phyloP scores from a whole-genome alignment of 2,329 filamentous ascomycete genomes.

The Beauveria brongniartii region DNA sequence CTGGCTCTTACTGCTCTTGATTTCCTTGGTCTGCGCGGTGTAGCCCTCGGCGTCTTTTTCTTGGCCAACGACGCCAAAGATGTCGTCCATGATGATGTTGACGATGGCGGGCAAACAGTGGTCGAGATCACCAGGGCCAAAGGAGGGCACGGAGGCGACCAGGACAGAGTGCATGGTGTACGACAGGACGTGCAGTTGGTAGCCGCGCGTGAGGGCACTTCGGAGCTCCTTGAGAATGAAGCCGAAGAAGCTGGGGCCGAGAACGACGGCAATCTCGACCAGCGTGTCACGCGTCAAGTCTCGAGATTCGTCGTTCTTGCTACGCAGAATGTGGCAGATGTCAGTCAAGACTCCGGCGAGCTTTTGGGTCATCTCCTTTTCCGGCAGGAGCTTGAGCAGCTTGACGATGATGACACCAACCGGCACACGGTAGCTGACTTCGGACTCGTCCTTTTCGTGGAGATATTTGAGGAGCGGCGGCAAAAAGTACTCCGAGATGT shows the following conservation, averaged over 20 bases:
- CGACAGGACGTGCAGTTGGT: slow-evolving; percentile 89
- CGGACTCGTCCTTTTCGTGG: slow-evolving; percentile 89
- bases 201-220: slow-evolving; percentile 73
- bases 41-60: slow-evolving; percentile 98
- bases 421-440: slow-evolving; percentile 85
- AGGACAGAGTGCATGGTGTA: slow-evolving; percentile 92
- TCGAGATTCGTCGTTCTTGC: slow-evolving; percentile 77
- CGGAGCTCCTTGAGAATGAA: slow-evolving; percentile 91
- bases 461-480: slow-evolving; percentile 77
- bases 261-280: slow-evolving; percentile 69
- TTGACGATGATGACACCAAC: slow-evolving; percentile 86
- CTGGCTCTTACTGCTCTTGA: slow-evolving; percentile 96
- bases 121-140: slow-evolving; percentile 76
- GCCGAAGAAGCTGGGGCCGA: slow-evolving; percentile 76
- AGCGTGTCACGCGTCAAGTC: slow-evolving; percentile 88
- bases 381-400: slow-evolving; percentile 71
- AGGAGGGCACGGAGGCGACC: slow-evolving; percentile 62
- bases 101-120: slow-evolving; percentile 76
- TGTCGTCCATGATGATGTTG: slow-evolving; percentile 89
- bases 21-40: slow-evolving; percentile 89
- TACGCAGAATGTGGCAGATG: slow-evolving; percentile 85
- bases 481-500: slow-evolving; percentile 67
- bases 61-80: slow-evolving; percentile 84
- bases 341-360: slow-evolving; percentile 83
- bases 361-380: slow-evolving; percentile 61